phyloP scores from a whole-genome alignment of 352 stramenopile species.

The Globisporangium parvum region DNA sequence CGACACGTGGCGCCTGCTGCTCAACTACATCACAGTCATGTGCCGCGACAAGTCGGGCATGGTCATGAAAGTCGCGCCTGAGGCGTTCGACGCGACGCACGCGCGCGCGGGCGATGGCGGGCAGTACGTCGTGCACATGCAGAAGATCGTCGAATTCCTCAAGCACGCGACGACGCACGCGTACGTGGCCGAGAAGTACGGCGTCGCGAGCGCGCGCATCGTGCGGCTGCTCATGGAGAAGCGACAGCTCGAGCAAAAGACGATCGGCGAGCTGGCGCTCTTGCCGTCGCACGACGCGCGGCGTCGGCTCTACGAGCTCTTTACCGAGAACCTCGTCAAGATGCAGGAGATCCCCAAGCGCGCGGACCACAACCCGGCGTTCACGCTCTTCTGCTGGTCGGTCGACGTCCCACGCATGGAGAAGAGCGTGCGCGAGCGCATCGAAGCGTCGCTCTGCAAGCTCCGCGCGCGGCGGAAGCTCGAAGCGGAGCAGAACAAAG shows the following conservation, averaged over 20 bases:
- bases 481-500: constrained; percentile 84
- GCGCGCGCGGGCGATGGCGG: constrained; percentile 62
- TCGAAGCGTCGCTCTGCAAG: constrained; percentile 67
- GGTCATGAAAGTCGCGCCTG: constrained; percentile 74
- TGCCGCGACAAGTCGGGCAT: constrained; percentile 86
- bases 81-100: constrained; percentile 61
- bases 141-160: constrained; percentile 82
- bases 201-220: constrained; percentile 76
- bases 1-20: constrained; percentile 75
- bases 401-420: constrained; percentile 71
- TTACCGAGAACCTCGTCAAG: constrained; percentile 65
- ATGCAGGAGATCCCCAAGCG: constrained; percentile 87
- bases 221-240: constrained; percentile 82
- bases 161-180: constrained; percentile 72
- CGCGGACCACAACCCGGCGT: constrained; percentile 84
- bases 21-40: constrained; percentile 89
- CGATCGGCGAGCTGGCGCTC: constrained; percentile 75
- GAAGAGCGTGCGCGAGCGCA: constrained; percentile 44
- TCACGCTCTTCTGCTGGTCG: constrained; percentile 85
- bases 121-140: constrained; percentile 88
- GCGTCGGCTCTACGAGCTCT: constrained; percentile 78
- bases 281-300: constrained; percentile 78
- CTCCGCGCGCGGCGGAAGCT: constrained; percentile 61
- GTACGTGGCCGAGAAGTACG: constrained; percentile 80
- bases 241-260: constrained; percentile 83